Conservation (phyloP, 805 yeast genomes). For the Starmerella gropengiesseri region DNA sequence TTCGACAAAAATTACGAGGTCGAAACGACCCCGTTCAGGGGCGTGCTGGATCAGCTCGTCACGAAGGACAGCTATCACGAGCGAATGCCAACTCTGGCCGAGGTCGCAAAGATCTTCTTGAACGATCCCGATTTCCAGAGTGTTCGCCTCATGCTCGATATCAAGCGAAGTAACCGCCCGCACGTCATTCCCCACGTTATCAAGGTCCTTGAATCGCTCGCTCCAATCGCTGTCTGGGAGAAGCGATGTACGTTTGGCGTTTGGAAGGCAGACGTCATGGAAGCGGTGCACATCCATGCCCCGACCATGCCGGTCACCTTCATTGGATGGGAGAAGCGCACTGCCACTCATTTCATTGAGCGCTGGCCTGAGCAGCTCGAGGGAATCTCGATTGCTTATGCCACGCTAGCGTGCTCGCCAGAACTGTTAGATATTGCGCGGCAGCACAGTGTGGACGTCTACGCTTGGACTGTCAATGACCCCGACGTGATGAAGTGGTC, state of each 20-base stretch:
- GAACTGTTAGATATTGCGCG: constrained; percentile 29
- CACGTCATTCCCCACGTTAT: constrained; percentile 35
- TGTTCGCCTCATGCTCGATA: constrained; percentile 40
- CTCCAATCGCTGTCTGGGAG: constrained; percentile 38
- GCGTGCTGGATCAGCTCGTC: constrained; percentile 32
- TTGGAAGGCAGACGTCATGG: constrained; percentile 41
- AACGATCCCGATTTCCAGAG: constrained; percentile 27
- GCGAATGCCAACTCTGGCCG: constrained; percentile 35
- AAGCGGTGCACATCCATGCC: constrained; percentile 33
- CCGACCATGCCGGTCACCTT: constrained; percentile 30
- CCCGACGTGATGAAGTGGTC: constrained; percentile 33
- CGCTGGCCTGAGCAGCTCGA: constrained; percentile 39
- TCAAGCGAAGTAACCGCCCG: constrained; percentile 39
- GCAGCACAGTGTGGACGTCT: constrained; percentile 32
- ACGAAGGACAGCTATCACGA: constrained; percentile 30
- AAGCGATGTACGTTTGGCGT: constrained; percentile 40
- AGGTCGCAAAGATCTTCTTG: constrained; percentile 34
- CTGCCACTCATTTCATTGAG: constrained; percentile 30
- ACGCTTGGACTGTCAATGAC: constrained; percentile 45
- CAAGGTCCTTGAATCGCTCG: constrained; percentile 31
- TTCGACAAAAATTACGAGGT: constrained; percentile 36
- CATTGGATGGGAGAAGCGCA: constrained; percentile 33
- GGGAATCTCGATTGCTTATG: constrained; percentile 42
- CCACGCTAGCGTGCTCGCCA: constrained; percentile 36
- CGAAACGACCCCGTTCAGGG: constrained; percentile 30